Evolutionary conservation across 768 basidiomycete genomes (phyloP), one percentile per base, ranked within the genome.

Genomic region (Rhodotorula babjevae): DNA sequence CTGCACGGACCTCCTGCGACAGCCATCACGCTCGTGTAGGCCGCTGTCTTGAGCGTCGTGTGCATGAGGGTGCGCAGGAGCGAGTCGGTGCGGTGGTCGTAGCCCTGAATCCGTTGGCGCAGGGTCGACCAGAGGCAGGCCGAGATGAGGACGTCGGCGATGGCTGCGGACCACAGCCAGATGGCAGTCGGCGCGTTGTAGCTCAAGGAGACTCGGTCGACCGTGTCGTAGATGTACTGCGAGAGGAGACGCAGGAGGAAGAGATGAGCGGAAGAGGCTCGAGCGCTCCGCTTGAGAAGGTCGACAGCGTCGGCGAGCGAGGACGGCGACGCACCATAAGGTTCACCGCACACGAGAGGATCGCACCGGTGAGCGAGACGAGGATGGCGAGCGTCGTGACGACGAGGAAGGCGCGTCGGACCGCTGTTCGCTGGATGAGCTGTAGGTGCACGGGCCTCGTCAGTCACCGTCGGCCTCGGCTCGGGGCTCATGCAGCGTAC

Each of bases 161-260:
- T 16, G 7, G 59, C 58, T 0, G 47, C 46, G 23, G n/a, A 1
- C 66, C 66, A 67, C 3, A 67, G 66, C 66, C 66, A 67, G 0
- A 67, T 23, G 12, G 66, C 58, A 33, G 60, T 56, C 1, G 31
- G 31, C 5, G 60, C 31, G 50, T 67, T 67, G 59, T 60, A 67
- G 18, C 7, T 42, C 21, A 67, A 27, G 14, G 46, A 19, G 29
- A 55, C 9, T 4, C 40, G n/a, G 10, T 15, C 18, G 29, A 67
- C 61, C 47, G 66, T 67, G 25, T 53, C 25, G 66, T 67, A 61
- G 59, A 52, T 52, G 49, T 67, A 67, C 66, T 67, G 36, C 60
- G 31, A 42, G 25, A 27, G 6, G 3, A 6, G 46, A 44, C 2
- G 47, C 21, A 6, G 15, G n/a, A 9, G n/a, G n/a, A n/a, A n/a